Conservation (phyloP, 805 yeast genomes). For the Ogataea saltuana region DNA sequence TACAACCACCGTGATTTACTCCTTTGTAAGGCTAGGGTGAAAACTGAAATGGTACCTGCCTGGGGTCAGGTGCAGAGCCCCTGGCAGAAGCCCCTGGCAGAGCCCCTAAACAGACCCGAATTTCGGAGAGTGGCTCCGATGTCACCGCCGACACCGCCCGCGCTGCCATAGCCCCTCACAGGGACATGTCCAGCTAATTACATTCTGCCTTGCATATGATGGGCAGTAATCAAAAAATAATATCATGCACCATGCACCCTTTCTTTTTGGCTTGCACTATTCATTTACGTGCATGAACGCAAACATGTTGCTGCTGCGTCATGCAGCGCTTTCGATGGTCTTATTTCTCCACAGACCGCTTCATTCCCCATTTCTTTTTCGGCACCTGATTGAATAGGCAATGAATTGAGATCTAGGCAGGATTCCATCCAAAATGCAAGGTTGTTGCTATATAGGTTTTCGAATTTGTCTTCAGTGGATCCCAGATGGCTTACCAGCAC, state of each 20-base stretch:
- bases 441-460: background rate
- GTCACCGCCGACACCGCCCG: no score
- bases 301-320: background rate
- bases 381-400: constrained; percentile 6
- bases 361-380: constrained; percentile 6
- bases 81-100: no score
- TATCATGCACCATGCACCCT: background rate
- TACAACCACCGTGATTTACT: no score
- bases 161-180: no score
- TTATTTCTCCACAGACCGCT: background rate
- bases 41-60: no score
- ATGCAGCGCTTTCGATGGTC: constrained; percentile 4
- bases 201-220: no score
- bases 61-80: no score
- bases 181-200: no score
- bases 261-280: background rate
- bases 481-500: no score
- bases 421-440: constrained; percentile 3
- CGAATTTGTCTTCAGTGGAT: constrained; percentile 4
- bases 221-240: background rate
- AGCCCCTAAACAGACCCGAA: no score
- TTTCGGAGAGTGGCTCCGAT: no score
- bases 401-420: constrained; percentile 7
- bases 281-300: background rate
- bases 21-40: no score